Base-by-base conservation (phyloP, 768 basidiomycete genomes). In the Suillus discolor region DNA sequence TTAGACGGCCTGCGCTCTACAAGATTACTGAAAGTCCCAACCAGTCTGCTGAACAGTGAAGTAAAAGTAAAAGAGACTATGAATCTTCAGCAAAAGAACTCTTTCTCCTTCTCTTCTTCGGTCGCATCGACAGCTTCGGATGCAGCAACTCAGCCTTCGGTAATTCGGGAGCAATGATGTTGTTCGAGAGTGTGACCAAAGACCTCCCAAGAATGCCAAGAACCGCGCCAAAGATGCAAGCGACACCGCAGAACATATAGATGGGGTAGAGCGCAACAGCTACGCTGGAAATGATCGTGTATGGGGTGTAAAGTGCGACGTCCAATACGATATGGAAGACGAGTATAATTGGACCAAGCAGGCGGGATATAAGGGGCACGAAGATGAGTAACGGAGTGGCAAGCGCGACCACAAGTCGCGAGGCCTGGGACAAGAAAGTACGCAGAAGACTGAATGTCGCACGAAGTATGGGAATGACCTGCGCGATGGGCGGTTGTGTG, bases 211-310 rank as follows among this genome's bases (percentile, higher is more conserved):
- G 66, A 1, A 81, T 57, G 3, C 87, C 87, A 1, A 88, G 53
- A 23, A 81, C 20, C 12, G 74, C 75, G 7, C 87, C 87, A 11
- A 79, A 78, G 60, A 89, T 82, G 67, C 84, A 86, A 1, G 87
- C 87, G 1, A 85, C 81, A 2, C 85, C 85, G 45, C 79, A 81
- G 65, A 88, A 82, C 16, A 87, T 81, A 67, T 88, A 89, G 41
- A 87, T 61, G 0, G 87, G 87, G 57, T 84, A 86, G 1, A 88
- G 61, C 12, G 80, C 78, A 8, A 82, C 79, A 20, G 82, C 71
- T 34, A 83, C 63, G 71, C 77, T 81, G 7, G 74, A 59, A 25
- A 75, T 67, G 42, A 82, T 71, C 15, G 71, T 67, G 68, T 82
- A 83, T 0, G 89, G 89, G 25, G 79, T 76, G 67, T 78, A 73